phyloP scores from a whole-genome alignment of 228 moss, liverwort and hornwort species.

The Sphagnum fallax region DNA sequence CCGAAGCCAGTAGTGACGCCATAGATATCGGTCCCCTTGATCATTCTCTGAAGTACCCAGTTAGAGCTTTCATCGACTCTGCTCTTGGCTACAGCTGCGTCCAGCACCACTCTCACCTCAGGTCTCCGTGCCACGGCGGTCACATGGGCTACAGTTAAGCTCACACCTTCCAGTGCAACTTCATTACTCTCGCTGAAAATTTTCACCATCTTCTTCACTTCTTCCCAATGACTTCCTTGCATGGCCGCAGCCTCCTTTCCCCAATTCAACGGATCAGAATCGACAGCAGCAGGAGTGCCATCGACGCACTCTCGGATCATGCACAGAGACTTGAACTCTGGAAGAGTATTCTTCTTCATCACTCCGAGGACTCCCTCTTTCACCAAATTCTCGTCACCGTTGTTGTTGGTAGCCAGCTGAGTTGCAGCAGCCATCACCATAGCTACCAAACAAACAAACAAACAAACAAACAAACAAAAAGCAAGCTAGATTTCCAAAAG shows the following conservation, averaged over 20 bases:
- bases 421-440: too few relatives aligned
- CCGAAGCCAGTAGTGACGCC: constrained; percentile 50
- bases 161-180: constrained; percentile 34
- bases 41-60: constrained; percentile 43
- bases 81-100: constrained; percentile 21
- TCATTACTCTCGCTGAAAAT: constrained; percentile 25
- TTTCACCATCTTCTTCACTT: constrained; percentile 31
- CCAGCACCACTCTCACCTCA: constrained; percentile 33
- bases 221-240: constrained; percentile 37
- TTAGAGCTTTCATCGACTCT: constrained; percentile 47
- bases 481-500: too few relatives aligned
- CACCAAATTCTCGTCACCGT: too few relatives aligned
- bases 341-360: too few relatives aligned
- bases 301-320: too few relatives aligned
- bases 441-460: too few relatives aligned
- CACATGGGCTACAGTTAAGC: constrained; percentile 37
- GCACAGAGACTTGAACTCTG: too few relatives aligned
- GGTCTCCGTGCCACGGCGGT: constrained; percentile 38
- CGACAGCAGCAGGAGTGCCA: too few relatives aligned
- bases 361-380: too few relatives aligned
- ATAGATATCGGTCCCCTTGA: constrained; percentile 43
- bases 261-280: constrained; percentile 39
- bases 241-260: constrained; percentile 32
- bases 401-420: too few relatives aligned
- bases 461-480: too few relatives aligned